Percentiles rank a stretch among this genome's conserved stretches.
phyloP scores from a whole-genome alignment of 2,329 filamentous ascomycete genomes.

The Tolypocladium guangdongense region DNA sequence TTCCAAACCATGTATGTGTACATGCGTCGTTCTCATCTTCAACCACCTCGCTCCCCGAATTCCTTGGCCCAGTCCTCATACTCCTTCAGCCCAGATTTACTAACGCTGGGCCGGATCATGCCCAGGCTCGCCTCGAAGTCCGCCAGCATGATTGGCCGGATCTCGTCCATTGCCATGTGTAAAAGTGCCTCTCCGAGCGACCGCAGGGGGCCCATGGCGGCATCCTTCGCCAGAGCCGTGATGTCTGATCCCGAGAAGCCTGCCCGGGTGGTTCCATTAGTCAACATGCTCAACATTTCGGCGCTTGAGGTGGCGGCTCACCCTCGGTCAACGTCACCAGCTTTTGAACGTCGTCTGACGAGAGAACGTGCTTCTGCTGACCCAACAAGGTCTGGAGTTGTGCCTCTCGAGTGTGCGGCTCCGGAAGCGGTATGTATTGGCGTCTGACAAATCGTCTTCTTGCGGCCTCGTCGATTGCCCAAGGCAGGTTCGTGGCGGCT shows the following conservation, averaged over 20 bases:
- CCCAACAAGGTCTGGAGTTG: constrained; percentile 73
- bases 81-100: constrained; percentile 69
- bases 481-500: constrained; percentile 90
- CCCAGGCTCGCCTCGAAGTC: constrained; percentile 79
- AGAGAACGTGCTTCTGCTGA: constrained; percentile 77
- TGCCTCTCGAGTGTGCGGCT: constrained; percentile 65
- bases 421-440: constrained; percentile 92
- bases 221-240: constrained; percentile 91
- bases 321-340: constrained; percentile 79
- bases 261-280: constrained; percentile 23
- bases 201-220: constrained; percentile 89
- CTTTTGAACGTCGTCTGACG: constrained; percentile 56
- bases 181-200: constrained; percentile 83
- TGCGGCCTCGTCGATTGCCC: constrained; percentile 96
- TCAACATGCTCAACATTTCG: background rate
- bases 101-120: constrained; percentile 84
- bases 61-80: constrained; percentile 92
- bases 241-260: constrained; percentile 98
- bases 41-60: constrained; percentile 87
- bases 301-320: constrained; percentile 27
- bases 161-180: constrained; percentile 88
- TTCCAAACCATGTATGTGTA: background rate
- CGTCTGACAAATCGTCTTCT: constrained; percentile 80
- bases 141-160: constrained; percentile 68
- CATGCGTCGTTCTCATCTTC: constrained; percentile 4